Evolutionary conservation across 345 rosid genomes (phyloP).

Genomic region (Hibiscus trionum): DNA sequence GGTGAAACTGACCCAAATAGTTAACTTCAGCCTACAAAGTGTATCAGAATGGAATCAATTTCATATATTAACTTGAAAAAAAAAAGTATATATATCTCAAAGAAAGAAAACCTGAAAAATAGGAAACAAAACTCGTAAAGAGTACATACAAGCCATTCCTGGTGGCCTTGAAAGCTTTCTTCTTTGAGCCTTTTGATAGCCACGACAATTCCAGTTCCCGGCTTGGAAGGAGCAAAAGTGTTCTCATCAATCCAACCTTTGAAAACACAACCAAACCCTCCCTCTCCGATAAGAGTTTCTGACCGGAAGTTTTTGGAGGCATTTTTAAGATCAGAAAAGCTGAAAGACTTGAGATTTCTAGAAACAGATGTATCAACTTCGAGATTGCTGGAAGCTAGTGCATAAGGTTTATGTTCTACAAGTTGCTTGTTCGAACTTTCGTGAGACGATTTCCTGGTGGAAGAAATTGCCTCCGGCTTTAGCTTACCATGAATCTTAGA

Average conservation of each 20-base stretch:
- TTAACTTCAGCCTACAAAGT: constrained; percentile 66
- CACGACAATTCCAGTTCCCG: constrained; percentile 46
- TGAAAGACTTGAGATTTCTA: constrained; percentile 42
- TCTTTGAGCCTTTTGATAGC: constrained; percentile 56
- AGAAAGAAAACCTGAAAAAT: neutral
- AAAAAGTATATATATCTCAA: neutral
- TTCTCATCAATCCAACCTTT: constrained; percentile 60
- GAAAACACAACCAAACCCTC: constrained; percentile 64
- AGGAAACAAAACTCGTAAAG: neutral
- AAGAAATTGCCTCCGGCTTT: constrained; percentile 15
- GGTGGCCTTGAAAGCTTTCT: constrained; percentile 69
- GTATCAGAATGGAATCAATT: neutral
- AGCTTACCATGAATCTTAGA: constrained; percentile 14
- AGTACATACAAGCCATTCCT: constrained; percentile 68
- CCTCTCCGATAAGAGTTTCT: constrained; percentile 53
- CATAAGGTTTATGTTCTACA: constrained; percentile 12
- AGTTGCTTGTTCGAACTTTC: constrained; percentile 21
- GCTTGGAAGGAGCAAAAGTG: constrained; percentile 50
- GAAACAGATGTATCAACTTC: constrained; percentile 23
- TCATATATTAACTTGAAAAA: neutral
- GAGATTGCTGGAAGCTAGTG: constrained; percentile 24
- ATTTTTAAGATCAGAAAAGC: constrained; percentile 41
- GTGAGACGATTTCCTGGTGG: constrained; percentile 8
- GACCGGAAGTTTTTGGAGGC: constrained; percentile 52
- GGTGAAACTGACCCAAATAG: constrained; percentile 68